Conservation (phyloP, 2,329 filamentous ascomycete genomes). For the Penicillium sp. region DNA sequence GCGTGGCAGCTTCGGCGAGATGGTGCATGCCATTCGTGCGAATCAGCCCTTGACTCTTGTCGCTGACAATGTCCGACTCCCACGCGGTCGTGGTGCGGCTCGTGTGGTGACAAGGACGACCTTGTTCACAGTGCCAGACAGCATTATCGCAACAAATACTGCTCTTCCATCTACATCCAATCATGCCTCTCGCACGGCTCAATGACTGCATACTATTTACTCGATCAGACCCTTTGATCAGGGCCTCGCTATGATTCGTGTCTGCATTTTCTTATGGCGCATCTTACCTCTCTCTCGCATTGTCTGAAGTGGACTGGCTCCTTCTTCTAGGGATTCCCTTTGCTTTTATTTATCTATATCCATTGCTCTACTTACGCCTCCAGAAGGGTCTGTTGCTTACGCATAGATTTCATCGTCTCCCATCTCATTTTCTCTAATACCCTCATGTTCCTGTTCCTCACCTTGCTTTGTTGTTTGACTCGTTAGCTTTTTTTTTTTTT, state of each 20-base stretch:
- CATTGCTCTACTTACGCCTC: background rate
- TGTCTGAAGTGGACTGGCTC: slow-evolving; percentile 19
- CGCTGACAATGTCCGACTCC: slow-evolving; percentile 25
- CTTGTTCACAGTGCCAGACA: slow-evolving; percentile 23
- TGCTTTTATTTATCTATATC: background rate
- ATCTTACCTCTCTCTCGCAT: slow-evolving; percentile 9
- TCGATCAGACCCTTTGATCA: slow-evolving; percentile 1
- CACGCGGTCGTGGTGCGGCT: slow-evolving; percentile 17
- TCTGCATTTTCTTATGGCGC: slow-evolving; percentile 14
- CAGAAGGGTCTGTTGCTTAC: background rate
- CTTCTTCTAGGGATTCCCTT: slow-evolving; percentile 8
- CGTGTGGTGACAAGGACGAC: slow-evolving; percentile 15
- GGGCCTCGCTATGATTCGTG: slow-evolving; percentile 4
- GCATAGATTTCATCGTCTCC: slow-evolving; percentile 3
- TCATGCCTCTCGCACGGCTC: slow-evolving; percentile 27
- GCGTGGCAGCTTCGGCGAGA: slow-evolving; percentile 45
- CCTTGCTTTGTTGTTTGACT: background rate
- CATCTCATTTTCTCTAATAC: slow-evolving; percentile 7
- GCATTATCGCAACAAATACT: slow-evolving; percentile 19
- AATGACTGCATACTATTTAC: slow-evolving; percentile 15
- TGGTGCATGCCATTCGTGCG: slow-evolving; percentile 40
- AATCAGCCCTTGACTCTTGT: slow-evolving; percentile 35
- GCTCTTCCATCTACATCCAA: slow-evolving; percentile 24
- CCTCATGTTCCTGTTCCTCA: background rate
- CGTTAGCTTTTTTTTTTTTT: background rate